Conservation (phyloP, 805 yeast genomes). For the Ogataea naganishii region DNA sequence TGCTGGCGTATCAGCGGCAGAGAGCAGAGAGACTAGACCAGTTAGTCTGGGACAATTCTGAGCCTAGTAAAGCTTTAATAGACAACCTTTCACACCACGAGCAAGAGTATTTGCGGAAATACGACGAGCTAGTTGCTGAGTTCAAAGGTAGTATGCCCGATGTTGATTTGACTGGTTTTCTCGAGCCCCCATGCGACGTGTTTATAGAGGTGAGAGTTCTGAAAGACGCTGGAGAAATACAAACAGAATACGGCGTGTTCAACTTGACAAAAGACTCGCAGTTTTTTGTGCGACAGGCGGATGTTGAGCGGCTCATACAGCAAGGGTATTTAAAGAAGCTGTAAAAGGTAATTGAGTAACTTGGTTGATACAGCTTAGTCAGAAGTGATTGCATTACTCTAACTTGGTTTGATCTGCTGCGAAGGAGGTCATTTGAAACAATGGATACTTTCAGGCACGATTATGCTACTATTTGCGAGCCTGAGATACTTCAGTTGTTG, state of each 20-base stretch:
- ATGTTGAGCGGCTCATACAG: slow-evolving; percentile 87
- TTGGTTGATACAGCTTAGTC: no score
- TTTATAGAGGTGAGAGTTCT: slow-evolving; percentile 91
- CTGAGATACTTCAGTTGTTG: no score
- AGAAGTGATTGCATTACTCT: no score
- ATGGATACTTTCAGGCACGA: no score
- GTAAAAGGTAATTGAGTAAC: neutral
- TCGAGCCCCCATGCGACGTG: slow-evolving; percentile 85
- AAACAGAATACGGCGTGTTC: slow-evolving; percentile 94
- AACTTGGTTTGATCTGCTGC: no score
- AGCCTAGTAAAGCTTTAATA: slow-evolving; percentile 29
- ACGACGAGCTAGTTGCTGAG: slow-evolving; percentile 62
- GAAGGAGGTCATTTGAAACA: no score
- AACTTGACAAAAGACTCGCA: slow-evolving; percentile 90
- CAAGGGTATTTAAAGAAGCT: slow-evolving; percentile 82
- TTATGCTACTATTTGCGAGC: no score
- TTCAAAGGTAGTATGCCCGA: slow-evolving; percentile 76
- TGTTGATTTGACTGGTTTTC: slow-evolving; percentile 78
- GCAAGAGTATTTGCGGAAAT: slow-evolving; percentile 65
- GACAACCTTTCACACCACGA: slow-evolving; percentile 68
- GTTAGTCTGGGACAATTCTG: slow-evolving; percentile 64
- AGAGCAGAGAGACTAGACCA: slow-evolving; percentile 62
- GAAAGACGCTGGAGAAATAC: slow-evolving; percentile 93
- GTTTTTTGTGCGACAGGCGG: slow-evolving; percentile 87
- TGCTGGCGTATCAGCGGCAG: slow-evolving; percentile 72